phyloP scores from a whole-genome alignment of 2,329 filamentous ascomycete species.

The Nemania abortiva region DNA sequence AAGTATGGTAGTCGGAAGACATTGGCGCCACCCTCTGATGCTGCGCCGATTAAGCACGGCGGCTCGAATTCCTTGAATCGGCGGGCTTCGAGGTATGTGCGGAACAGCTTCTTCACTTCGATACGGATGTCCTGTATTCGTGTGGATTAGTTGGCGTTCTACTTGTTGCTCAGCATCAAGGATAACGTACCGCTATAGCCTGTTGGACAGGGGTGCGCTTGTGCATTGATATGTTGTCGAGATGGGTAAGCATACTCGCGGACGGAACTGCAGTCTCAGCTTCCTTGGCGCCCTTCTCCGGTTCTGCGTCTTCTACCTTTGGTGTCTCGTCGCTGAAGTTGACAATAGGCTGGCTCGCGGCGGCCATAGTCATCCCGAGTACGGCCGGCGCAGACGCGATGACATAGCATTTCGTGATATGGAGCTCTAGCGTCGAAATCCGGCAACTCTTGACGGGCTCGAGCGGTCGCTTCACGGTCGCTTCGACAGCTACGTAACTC shows the following conservation, averaged over 20 bases:
- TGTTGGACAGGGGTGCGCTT: constrained; percentile 92
- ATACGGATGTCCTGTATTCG: constrained; percentile 14
- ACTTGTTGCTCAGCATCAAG: not conserved
- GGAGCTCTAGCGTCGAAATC: constrained; percentile 84
- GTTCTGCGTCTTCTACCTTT: constrained; percentile 45
- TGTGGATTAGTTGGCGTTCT: not conserved
- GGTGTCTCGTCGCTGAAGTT: constrained; percentile 67
- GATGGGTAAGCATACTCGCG: constrained; percentile 84
- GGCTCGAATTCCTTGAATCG: constrained; percentile 86
- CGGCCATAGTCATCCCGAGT: constrained; percentile 68
- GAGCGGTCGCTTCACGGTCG: constrained; percentile 81
- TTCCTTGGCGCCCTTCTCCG: constrained; percentile 55
- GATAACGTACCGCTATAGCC: constrained; percentile 66
- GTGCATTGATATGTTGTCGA: constrained; percentile 94
- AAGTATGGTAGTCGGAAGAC: constrained; percentile 95
- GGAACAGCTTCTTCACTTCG: constrained; percentile 22
- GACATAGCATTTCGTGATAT: constrained; percentile 86
- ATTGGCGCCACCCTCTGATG: constrained; percentile 92
- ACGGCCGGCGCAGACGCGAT: constrained; percentile 72
- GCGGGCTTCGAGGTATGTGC: constrained; percentile 7
- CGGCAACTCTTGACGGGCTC: constrained; percentile 91
- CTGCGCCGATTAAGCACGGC: constrained; percentile 87
- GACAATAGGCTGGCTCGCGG: constrained; percentile 68
- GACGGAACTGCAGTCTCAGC: constrained; percentile 62
- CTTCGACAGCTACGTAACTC: constrained; percentile 85